Conservation (phyloP, 225 moss, liverwort and hornwort species). For the Marchantia paleacea region DNA sequence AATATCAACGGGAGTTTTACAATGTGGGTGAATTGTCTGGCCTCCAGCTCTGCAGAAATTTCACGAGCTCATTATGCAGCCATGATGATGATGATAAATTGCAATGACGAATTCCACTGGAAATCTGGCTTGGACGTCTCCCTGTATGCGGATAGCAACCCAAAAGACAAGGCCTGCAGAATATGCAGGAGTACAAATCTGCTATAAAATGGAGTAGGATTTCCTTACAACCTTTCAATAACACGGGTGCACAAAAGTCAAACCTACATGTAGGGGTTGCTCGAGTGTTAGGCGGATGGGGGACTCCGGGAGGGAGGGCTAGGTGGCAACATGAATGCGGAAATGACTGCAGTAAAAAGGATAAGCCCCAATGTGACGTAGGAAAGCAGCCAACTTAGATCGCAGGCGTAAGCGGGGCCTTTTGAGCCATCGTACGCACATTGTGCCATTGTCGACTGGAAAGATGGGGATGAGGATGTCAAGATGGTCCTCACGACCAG, state of each 20-base stretch:
- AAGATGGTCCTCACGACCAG: neutral
- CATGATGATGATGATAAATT: too few relatives aligned
- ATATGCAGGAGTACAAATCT: too few relatives aligned
- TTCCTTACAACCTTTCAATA: too few relatives aligned
- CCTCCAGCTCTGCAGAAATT: too few relatives aligned
- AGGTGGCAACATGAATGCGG: neutral
- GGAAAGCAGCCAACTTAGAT: neutral
- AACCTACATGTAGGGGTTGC: neutral
- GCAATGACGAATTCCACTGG: too few relatives aligned
- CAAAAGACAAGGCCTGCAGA: too few relatives aligned
- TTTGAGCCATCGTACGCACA: neutral
- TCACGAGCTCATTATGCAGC: too few relatives aligned
- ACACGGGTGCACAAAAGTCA: neutral
- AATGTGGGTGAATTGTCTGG: too few relatives aligned
- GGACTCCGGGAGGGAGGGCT: neutral
- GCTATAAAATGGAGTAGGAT: too few relatives aligned
- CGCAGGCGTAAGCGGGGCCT: neutral
- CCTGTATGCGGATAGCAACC: too few relatives aligned
- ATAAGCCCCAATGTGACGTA: neutral
- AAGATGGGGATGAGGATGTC: neutral
- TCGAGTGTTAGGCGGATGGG: neutral
- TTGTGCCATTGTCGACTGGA: conserved; percentile 2
- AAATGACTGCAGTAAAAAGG: neutral
- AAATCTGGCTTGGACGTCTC: too few relatives aligned
- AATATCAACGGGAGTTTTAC: too few relatives aligned